Base-by-base conservation (phyloP, 805 yeast species). In the Grigorovia jiainica region DNA sequence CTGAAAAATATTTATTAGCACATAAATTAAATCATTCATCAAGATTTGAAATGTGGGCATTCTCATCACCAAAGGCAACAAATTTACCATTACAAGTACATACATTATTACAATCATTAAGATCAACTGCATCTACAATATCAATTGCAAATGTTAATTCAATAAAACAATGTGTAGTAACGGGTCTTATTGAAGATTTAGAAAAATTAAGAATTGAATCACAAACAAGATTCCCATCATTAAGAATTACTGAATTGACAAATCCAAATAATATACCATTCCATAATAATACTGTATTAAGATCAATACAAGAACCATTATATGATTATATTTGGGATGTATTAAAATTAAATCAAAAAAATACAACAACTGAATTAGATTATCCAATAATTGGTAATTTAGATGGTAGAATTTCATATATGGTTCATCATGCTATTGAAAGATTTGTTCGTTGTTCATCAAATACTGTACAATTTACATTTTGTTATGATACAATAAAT, bases 191-290 rank as follows among this genome's bases (percentile, higher is more conserved):
- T 5, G 53, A 51, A 13, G 63, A 57, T 34, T 38, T 59, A 19
- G 60, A 57, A 29, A 49, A 47, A 16, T 37, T 55, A 34, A 43
- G 57, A 36, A 47, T 49, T 6, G 57, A 51, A 34, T 42, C 52
- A 34, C 57, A 51, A 32, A 33, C 40, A 10, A 46, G 44, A 15
- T 49, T 57, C 29, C 56, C 56, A 24, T 40, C 51, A 20, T 45
- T 53, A 36, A 49, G 57, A 40, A 54, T 55, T 16, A 55, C 58
- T 5, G 57, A 52, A 40, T 43, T 59, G 37, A 50, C 57, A 2
- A 61, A 60, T 36, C 64, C 65, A 17, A 45, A 49, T 36, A 50
- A 57, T 34, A 49, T 62, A 13, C 60, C 66, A 20, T 62, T 62
- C 38, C 66, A 62, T 46, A 60, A 62, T 36, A 51, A 46, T 21